phyloP scores from a whole-genome alignment of 176 grass and related monocot genomes.

The Cenchrus americanus region DNA sequence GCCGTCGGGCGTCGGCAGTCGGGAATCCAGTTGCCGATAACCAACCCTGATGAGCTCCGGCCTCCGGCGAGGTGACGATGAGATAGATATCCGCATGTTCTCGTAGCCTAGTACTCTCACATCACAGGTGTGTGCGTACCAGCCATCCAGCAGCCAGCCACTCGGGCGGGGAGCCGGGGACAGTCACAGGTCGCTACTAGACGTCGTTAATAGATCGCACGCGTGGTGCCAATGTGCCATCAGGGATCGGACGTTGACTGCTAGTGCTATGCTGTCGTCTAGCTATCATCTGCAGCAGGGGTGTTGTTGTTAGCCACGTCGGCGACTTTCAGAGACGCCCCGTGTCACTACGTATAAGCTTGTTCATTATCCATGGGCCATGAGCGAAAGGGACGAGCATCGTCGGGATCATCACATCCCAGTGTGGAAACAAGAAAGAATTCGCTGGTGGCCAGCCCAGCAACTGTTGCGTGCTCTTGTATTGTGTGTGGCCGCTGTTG shows the following conservation, averaged over 20 bases:
- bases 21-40: no score
- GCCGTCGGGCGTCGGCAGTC: no score
- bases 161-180: neutral
- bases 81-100: neutral
- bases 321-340: neutral
- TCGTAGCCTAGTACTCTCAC: no score
- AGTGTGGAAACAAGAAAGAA: neutral
- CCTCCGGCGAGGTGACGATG: neutral
- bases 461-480: neutral
- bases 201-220: neutral
- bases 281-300: neutral
- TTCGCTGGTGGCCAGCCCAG: conserved; percentile 20
- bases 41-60: neutral
- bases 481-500: conserved; percentile 23
- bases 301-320: no score
- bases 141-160: neutral
- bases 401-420: neutral
- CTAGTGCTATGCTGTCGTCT: neutral
- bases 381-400: neutral
- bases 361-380: neutral
- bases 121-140: neutral
- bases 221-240: neutral
- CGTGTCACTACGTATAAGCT: neutral
- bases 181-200: neutral
- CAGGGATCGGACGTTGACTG: neutral